These are phyloP conservation scores for Diaporthe ilicicola DNA, from an alignment of 2,329 filamentous ascomycete genomes.

Conservation along the genomic window DNA sequence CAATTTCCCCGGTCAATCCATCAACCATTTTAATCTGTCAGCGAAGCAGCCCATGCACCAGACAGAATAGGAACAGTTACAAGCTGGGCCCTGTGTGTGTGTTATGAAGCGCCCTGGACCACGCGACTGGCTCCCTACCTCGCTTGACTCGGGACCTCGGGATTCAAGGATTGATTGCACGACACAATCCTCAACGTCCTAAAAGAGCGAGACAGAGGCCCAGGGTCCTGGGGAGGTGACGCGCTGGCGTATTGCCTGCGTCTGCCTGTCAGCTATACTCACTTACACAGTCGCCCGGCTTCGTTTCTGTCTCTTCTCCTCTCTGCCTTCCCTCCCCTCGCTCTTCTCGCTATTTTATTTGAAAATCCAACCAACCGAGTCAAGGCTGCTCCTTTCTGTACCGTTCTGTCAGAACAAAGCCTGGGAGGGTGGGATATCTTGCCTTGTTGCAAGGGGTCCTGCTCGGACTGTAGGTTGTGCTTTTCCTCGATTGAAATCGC, in stretches of 20 bases:
- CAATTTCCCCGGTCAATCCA: too few species aligned
- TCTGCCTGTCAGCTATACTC: slow-evolving; percentile 16
- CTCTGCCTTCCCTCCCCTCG: not conserved
- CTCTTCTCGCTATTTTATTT: not conserved
- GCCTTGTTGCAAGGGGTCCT: not conserved
- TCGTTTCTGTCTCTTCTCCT: not conserved
- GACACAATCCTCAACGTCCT: too few species aligned
- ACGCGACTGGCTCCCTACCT: slow-evolving; percentile 2
- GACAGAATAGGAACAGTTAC: too few species aligned
- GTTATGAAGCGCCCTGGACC: slow-evolving; percentile 10
- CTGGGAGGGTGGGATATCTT: slow-evolving; percentile 5
- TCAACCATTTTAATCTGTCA: too few species aligned
- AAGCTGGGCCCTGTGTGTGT: too few species aligned
- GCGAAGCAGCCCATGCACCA: too few species aligned
- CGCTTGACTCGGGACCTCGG: not conserved
- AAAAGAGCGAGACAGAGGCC: not conserved
- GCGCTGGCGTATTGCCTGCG: slow-evolving; percentile 7
- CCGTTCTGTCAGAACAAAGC: not conserved
- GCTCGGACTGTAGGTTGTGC: too few species aligned
- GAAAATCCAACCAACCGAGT: not conserved
- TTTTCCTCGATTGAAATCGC: too few species aligned
- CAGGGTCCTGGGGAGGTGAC: slow-evolving; percentile 13
- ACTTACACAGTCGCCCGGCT: not conserved
- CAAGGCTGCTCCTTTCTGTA: not conserved
- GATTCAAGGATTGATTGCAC: too few species aligned